A percentile compares a stretch with the other conserved stretches of the same genome.
Conservation (phyloP, 2,329 filamentous ascomycete species). For the Pseudogymnoascus sp. region DNA sequence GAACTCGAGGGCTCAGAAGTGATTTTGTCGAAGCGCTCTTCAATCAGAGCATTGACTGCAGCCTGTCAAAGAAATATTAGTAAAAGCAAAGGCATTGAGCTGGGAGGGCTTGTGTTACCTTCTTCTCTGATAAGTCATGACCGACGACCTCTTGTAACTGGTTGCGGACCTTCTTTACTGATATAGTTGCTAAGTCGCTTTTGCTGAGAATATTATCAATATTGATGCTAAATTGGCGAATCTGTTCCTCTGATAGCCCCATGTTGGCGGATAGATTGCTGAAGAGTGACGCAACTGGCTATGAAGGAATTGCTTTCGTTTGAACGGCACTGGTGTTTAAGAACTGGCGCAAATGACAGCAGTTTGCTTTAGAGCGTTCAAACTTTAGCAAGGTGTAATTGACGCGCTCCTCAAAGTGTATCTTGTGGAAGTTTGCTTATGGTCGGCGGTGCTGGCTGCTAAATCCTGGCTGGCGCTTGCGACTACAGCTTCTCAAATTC, state of each 20-base stretch:
- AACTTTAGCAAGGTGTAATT: neutral
- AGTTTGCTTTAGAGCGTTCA: neutral
- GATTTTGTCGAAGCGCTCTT: slow-evolving; percentile 48
- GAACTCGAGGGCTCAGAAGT: slow-evolving; percentile 17
- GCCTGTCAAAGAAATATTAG: slow-evolving; percentile 30
- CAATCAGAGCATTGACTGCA: slow-evolving; percentile 46
- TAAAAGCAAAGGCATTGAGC: neutral
- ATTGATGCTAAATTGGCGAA: slow-evolving; percentile 29
- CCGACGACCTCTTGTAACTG: slow-evolving; percentile 26
- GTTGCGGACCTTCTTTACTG: slow-evolving; percentile 32
- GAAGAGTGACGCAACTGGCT: neutral
- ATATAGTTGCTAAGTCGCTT: slow-evolving; percentile 32
- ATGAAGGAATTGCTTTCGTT: neutral
- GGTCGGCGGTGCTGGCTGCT: neutral
- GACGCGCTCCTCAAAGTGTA: neutral
- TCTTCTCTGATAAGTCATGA: slow-evolving; percentile 31
- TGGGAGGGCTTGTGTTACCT: slow-evolving; percentile 22
- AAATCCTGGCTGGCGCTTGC: slow-evolving; percentile 1
- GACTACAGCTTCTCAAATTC: neutral
- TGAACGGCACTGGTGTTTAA: neutral
- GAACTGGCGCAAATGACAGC: neutral
- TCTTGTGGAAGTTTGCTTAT: neutral
- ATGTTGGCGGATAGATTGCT: neutral
- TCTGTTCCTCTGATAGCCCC: slow-evolving; percentile 20
- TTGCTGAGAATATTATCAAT: slow-evolving; percentile 33